Conservation (phyloP, 2,329 filamentous ascomycete genomes). For the Lecanicillium sp. region DNA sequence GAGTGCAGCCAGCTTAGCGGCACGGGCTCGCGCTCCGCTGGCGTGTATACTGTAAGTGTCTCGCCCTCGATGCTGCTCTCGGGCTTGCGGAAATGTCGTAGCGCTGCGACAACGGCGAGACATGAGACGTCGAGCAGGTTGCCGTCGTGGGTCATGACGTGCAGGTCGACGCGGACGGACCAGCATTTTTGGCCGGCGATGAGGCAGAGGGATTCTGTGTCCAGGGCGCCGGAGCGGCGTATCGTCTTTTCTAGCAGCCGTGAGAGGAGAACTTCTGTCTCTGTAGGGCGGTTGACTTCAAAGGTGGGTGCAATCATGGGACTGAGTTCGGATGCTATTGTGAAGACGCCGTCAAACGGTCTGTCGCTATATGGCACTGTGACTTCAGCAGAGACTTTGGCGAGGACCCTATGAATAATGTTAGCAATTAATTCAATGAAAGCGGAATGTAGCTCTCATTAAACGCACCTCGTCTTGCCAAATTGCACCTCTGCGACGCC, state of each 20-base stretch:
- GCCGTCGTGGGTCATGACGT: constrained; percentile 85
- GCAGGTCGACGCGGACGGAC: constrained; percentile 82
- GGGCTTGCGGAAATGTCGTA: constrained; percentile 85
- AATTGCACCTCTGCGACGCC: constrained; percentile 80
- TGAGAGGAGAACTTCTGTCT: constrained; percentile 77
- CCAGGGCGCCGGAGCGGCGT: constrained; percentile 81
- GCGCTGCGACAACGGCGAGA: constrained; percentile 75
- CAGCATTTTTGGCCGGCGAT: constrained; percentile 87
- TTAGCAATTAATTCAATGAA: constrained; percentile 5
- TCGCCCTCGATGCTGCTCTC: constrained; percentile 84
- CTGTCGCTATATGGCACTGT: constrained; percentile 78
- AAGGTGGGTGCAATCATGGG: constrained; percentile 89
- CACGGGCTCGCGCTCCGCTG: constrained; percentile 82
- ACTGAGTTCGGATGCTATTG: constrained; percentile 81
- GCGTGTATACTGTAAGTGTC: constrained; percentile 72
- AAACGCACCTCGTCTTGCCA: constrained; percentile 74
- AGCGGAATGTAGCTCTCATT: not conserved
- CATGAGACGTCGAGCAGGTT: constrained; percentile 82
- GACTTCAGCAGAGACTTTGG: constrained; percentile 81
- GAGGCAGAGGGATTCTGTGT: constrained; percentile 93
- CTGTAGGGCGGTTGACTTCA: constrained; percentile 74
- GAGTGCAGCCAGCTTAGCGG: constrained; percentile 85
- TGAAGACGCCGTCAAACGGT: constrained; percentile 92
- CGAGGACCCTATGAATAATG: constrained; percentile 58
- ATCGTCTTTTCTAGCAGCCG: constrained; percentile 90